Base-by-base conservation (phyloP, 116 monocot genomes). In the Trichopus zeylanicus region DNA sequence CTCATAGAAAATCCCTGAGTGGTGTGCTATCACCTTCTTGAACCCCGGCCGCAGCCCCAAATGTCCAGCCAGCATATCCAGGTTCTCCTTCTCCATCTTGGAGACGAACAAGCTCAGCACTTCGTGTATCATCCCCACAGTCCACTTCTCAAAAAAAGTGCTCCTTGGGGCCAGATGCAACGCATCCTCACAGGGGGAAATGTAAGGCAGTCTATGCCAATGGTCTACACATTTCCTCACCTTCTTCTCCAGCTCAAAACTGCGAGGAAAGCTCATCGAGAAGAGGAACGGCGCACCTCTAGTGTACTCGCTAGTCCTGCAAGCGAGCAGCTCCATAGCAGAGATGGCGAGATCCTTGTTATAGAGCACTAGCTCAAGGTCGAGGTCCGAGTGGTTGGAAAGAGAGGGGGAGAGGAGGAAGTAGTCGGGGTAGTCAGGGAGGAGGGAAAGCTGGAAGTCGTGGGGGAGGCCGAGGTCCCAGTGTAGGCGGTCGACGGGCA, bases 311-410 rank as follows among this genome's bases (percentile, higher is more conserved):
- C 85, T 82, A 28, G 75, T 81, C 31, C 51, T 26, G 54, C 51
- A 32, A 2, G 77, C 84, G 46, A 62, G 64, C 39, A 46, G 31
- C 71, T 92, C 83, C 82, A 92, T 64, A 13, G 59, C 65, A 6
- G 99, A 92, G 2, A 81, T 31, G 11, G 83, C 92, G 5, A 99
- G 73, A 42, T 82, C 78, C 33, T 62, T 70, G 32, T 70, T 58
- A 75, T 88, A 99, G 60, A 67, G 74, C 20, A 99, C 85, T 19
- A 99, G 80, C 74, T 88, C 99, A 23, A 99, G 71, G 47, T 82
- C 74, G 35, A 80, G 64, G 18, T 33, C 49, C 21, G 19, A 20
- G 15, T 46, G 6, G 2, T 48, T 28, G 18, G 26, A 11, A 12
- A 48, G 9, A 5, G 73, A 67, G 13, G 68, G 65, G 18, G 76